Evolutionary conservation across 768 basidiomycete genomes (phyloP), one percentile per base, ranked within the genome.

Genomic region (Auriculariales sp.): DNA sequence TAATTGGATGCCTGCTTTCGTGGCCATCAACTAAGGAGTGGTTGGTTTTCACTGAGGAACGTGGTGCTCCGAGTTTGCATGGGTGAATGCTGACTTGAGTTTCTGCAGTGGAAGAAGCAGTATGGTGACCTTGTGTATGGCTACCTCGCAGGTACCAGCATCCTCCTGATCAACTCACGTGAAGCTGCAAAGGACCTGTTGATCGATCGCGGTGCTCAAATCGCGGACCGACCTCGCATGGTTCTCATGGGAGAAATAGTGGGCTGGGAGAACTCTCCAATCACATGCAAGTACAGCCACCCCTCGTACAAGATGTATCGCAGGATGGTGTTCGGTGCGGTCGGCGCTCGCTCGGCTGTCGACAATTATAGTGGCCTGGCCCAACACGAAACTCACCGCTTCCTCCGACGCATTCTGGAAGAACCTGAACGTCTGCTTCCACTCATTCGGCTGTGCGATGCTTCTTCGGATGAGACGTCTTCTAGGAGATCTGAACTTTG

Each of bases 91-190:
- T n/a, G n/a, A n/a, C n/a, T n/a, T n/a, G n/a, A n/a, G n/a, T n/a
- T n/a, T n/a, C n/a, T n/a, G n/a, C n/a, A 44, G 19, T 44, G 39
- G 39, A 10, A 25, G 22, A 11, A 22, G 39, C 22, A 44, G 15
- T 44, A 44, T 25, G 83, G 84, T 45, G 74, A 72, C 44, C 64
- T 85, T 56, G 75, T 78, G 0, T 78, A 82, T 57, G 61, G 84
- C 30, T 77, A 79, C 55, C 63, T 83, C 24, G 68, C 81, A 44
- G 80, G 81, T 0, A 75, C 83, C 53, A 72, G 75, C 2, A 71
- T 88, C 29, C 19, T 59, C 11, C 36, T 55, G 33, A 12, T 57
- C 39, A 51, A 55, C 44, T 55, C 56, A 14, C 28, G 45, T 17
- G 39, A 57, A 42, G 50, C 51, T 33, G 58, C 58, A 1, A 31